phyloP scores from a whole-genome alignment of 441 rosid species.

The Euphorbia celastroides region DNA sequence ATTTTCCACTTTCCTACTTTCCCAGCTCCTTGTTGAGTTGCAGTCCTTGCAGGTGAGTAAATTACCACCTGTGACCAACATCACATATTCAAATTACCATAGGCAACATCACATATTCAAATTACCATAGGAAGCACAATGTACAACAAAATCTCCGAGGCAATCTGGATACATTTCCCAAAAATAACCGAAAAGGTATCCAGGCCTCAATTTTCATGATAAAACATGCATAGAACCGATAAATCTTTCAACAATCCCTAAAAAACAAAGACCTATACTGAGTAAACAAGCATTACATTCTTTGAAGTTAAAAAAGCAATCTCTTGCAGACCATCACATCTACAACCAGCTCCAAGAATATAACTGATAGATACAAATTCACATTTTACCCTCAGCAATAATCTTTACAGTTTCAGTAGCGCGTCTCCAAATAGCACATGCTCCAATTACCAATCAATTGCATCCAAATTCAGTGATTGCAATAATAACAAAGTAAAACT shows the following conservation, averaged over 20 bases:
- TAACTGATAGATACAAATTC: neutral
- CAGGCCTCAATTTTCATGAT: neutral
- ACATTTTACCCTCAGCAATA: neutral
- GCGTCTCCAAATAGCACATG: neutral
- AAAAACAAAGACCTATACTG: neutral
- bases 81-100: neutral
- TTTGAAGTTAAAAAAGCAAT: neutral
- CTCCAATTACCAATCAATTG: neutral
- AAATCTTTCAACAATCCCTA: neutral
- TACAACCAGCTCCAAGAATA: neutral
- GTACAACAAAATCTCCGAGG: neutral
- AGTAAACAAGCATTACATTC: neutral
- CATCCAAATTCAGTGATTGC: neutral
- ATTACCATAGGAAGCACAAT: neutral
- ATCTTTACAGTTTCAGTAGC: neutral
- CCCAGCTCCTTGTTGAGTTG: slow-evolving; percentile 97
- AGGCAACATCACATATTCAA: neutral
- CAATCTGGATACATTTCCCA: neutral
- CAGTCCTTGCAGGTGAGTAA: slow-evolving; percentile 93
- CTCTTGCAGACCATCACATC: neutral
- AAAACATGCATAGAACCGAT: neutral
- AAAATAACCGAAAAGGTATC: too few relatives aligned
- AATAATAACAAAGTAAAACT: neutral
- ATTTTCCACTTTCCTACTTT: slow-evolving; percentile 93
- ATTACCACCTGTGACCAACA: slow-evolving; percentile 59